Conservation (phyloP, 257 asterid genomes). For the Linaria vulgaris region DNA sequence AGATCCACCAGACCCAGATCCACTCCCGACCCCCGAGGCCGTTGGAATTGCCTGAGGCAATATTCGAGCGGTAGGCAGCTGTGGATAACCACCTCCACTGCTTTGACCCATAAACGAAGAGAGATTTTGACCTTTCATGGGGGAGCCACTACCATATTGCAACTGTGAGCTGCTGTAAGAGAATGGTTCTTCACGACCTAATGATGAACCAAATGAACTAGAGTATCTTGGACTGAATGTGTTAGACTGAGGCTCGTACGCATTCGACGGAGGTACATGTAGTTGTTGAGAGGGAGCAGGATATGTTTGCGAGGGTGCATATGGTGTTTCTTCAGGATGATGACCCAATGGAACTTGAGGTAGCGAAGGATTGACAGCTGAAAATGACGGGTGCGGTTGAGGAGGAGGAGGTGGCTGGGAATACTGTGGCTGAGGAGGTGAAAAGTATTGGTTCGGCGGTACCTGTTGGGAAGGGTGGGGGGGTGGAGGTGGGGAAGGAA, state of each 20-base stretch:
- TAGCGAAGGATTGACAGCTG: slow-evolving; percentile 32
- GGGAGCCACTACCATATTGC: slow-evolving; percentile 42
- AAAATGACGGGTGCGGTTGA: slow-evolving; percentile 33
- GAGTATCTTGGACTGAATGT: slow-evolving; percentile 44
- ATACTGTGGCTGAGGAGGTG: slow-evolving; percentile 22
- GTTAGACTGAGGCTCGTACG: slow-evolving; percentile 47
- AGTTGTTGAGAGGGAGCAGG: slow-evolving; percentile 40
- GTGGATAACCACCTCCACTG: slow-evolving; percentile 47
- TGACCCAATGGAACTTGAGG: slow-evolving; percentile 37
- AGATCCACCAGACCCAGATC: slow-evolving; percentile 39
- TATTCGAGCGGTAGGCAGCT: slow-evolving; percentile 57
- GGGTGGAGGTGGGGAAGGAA: neutral
- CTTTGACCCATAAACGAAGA: slow-evolving; percentile 37
- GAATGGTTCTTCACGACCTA: slow-evolving; percentile 45
- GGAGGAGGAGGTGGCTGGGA: slow-evolving; percentile 34
- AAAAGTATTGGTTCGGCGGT: slow-evolving; percentile 31
- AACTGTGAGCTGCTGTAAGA: slow-evolving; percentile 37
- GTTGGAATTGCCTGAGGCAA: slow-evolving; percentile 67
- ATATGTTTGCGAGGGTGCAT: slow-evolving; percentile 37
- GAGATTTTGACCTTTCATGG: slow-evolving; percentile 41
- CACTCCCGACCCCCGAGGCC: slow-evolving; percentile 43
- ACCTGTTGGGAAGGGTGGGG: slow-evolving; percentile 16
- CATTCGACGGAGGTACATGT: slow-evolving; percentile 36
- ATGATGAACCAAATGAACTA: slow-evolving; percentile 39
- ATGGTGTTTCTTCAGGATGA: slow-evolving; percentile 48